Evolutionary conservation across 495 filamentous ascomycete genomes (phyloP), one percentile per base, ranked within the genome.

Genomic region (Tuber magnatum): DNA sequence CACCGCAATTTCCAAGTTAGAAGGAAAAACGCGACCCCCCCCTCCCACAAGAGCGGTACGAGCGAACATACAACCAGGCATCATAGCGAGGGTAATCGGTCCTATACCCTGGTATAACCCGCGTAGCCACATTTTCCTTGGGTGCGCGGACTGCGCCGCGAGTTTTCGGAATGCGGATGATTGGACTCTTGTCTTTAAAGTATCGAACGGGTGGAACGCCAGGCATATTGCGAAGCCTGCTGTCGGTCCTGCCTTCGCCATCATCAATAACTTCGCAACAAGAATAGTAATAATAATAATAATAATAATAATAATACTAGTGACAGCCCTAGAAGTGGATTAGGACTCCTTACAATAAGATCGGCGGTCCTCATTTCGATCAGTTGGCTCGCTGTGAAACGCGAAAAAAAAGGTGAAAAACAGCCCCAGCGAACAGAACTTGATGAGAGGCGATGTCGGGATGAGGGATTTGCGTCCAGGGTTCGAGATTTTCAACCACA

Each of bases 91-190:
- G 20, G 97, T 89, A 3, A 96, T 91, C 81, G 92, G 94, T 69
- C 93, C 92, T 10, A 97, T 88, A 4, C 94, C 94, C 84, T 97
- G 76, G 78, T 97, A 97, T n/a, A 97, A 80, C 0, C 94, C 93
- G 12, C 87, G 86, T 75, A 93, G 91, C 24, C 93, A 86, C 0
- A 88, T 79, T 41, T 84, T 80, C 70, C 28, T 32, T 28, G 18
- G 35, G 22, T 44, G 24, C 3, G 46, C 65, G 5, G 12, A 35
- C 16, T 65, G n/a, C 4, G 69, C 39, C 32, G 38, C 71, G 18
- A 40, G 42, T 81, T 88, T 82, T 69, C 86, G 88, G 82, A 91
- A 94, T 76, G 92, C 87, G 3, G 89, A 90, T 20, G 90, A 92
- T 79, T 97, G 93, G 43, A 94, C 86, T 44, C 94, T 89, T 9